Evolutionary conservation across 2,329 filamentous ascomycete genomes (phyloP).

Genomic region (Sporothrix globosa): DNA sequence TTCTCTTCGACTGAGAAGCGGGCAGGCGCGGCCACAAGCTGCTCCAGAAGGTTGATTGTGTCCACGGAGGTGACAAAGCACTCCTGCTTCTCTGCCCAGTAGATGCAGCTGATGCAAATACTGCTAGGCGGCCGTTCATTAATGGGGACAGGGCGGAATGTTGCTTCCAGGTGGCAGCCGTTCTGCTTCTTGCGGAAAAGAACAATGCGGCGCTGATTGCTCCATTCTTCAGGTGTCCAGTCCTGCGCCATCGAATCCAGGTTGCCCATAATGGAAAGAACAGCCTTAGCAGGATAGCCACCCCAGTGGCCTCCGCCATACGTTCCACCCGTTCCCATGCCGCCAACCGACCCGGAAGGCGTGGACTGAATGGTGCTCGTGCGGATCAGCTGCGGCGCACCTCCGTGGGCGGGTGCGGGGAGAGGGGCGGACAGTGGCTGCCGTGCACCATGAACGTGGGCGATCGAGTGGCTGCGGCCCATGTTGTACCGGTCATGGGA

Average conservation of each 20-base stretch:
- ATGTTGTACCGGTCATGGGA: conserved; percentile 35
- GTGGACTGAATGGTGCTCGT: conserved; percentile 57
- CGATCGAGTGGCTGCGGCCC: conserved; percentile 46
- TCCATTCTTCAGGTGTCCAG: conserved; percentile 82
- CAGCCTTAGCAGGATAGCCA: conserved; percentile 81
- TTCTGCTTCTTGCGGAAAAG: conserved; percentile 82
- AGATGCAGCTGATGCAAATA: conserved; percentile 96
- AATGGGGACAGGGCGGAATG: conserved; percentile 75
- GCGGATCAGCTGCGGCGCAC: conserved; percentile 55
- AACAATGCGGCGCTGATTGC: conserved; percentile 79
- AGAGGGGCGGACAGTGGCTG: conserved; percentile 55
- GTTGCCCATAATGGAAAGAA: conserved; percentile 82
- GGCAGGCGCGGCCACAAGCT: conserved; percentile 73
- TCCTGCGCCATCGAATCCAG: conserved; percentile 79
- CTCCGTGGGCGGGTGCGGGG: conserved; percentile 48
- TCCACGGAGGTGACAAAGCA: conserved; percentile 96
- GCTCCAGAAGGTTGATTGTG: conserved; percentile 92
- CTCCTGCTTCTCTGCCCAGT: conserved; percentile 88
- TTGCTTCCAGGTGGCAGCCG: conserved; percentile 78
- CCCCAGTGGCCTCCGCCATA: conserved; percentile 74
- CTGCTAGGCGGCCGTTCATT: conserved; percentile 81
- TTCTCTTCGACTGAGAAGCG: conserved; percentile 97
- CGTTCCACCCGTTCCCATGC: conserved; percentile 44
- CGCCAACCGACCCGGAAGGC: conserved; percentile 27
- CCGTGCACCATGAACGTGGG: conserved; percentile 50